phyloP scores from a whole-genome alignment of 2,329 filamentous ascomycete species.

The Epichloe bromicola region DNA sequence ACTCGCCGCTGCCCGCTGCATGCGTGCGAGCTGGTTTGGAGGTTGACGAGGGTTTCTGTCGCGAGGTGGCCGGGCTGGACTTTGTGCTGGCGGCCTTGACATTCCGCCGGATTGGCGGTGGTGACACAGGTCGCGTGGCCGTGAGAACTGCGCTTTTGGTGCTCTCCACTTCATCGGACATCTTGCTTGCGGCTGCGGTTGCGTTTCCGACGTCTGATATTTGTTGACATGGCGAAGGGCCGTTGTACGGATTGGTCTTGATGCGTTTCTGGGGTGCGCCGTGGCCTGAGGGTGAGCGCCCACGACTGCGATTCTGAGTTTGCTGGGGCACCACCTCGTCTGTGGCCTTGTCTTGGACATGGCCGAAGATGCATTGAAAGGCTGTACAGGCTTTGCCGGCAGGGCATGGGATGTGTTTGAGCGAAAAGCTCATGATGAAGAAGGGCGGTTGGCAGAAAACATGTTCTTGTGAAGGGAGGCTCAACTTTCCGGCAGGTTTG shows the following conservation, averaged over 20 bases:
- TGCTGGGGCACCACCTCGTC: slow-evolving; percentile 5
- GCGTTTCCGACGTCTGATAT: not conserved
- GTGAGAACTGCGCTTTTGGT: slow-evolving; percentile 5
- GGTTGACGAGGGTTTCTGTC: not conserved
- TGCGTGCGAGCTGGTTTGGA: not conserved
- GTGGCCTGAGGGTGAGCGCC: slow-evolving; percentile 10
- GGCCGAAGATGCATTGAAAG: slow-evolving; percentile 38
- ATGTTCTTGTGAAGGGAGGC: not conserved
- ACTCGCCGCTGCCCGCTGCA: not conserved
- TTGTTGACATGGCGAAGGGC: not conserved
- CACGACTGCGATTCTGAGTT: not conserved
- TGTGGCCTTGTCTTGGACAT: slow-evolving; percentile 21
- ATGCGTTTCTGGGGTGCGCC: slow-evolving; percentile 19
- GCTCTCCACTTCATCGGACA: not conserved
- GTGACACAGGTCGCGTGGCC: slow-evolving; percentile 19
- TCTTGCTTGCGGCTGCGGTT: not conserved
- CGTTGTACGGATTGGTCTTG: slow-evolving; percentile 12
- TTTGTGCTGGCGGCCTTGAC: slow-evolving; percentile 7
- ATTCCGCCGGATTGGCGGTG: slow-evolving; percentile 15
- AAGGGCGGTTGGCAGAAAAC: not conserved
- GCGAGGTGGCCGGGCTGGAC: not conserved
- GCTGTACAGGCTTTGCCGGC: slow-evolving; percentile 34
- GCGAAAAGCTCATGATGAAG: slow-evolving; percentile 23
- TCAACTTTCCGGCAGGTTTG: not conserved
- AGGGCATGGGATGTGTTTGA: slow-evolving; percentile 38